Evolutionary conservation across 495 filamentous ascomycete species (phyloP).

Genomic region (Lasiosphaeris hirsuta): DNA sequence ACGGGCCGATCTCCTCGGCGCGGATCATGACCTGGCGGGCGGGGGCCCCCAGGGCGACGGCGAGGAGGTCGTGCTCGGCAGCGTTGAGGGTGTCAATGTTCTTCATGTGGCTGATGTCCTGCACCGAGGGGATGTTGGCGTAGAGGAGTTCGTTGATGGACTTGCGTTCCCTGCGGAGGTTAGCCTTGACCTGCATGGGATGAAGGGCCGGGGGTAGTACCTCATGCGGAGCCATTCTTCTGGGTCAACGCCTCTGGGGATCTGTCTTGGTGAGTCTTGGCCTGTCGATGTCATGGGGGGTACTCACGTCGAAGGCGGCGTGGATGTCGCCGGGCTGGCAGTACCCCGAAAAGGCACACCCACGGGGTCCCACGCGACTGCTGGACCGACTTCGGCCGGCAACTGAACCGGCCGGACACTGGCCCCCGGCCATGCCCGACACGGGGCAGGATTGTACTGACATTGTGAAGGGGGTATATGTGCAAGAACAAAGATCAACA

Average conservation of each 20-base stretch:
- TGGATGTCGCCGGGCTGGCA: slow-evolving; percentile 34
- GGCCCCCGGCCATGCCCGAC: slow-evolving; percentile 23
- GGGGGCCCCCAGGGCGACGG: slow-evolving; percentile 49
- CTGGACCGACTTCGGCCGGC: slow-evolving; percentile 20
- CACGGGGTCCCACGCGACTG: slow-evolving; percentile 33
- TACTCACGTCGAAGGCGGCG: slow-evolving; percentile 38
- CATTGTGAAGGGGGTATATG: slow-evolving; percentile 10
- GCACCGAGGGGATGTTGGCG: slow-evolving; percentile 28
- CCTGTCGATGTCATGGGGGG: neutral
- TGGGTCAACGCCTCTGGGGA: slow-evolving; percentile 32
- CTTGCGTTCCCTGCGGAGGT: slow-evolving; percentile 29
- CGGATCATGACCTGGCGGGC: slow-evolving; percentile 50
- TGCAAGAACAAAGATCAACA: neutral
- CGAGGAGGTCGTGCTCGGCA: slow-evolving; percentile 44
- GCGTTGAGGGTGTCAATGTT: slow-evolving; percentile 46
- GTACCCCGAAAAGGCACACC: slow-evolving; percentile 35
- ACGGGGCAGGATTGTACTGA: slow-evolving; percentile 24
- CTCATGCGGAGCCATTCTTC: slow-evolving; percentile 35
- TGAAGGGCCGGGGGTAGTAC: slow-evolving; percentile 9
- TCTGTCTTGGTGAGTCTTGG: slow-evolving; percentile 17
- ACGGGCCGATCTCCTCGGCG: slow-evolving; percentile 49
- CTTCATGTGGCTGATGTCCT: slow-evolving; percentile 30
- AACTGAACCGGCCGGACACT: slow-evolving; percentile 26
- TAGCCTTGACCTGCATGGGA: neutral
- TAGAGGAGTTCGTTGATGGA: slow-evolving; percentile 40